Base-by-base conservation (phyloP, 495 filamentous ascomycete species). In the Penicillium goetzii region DNA sequence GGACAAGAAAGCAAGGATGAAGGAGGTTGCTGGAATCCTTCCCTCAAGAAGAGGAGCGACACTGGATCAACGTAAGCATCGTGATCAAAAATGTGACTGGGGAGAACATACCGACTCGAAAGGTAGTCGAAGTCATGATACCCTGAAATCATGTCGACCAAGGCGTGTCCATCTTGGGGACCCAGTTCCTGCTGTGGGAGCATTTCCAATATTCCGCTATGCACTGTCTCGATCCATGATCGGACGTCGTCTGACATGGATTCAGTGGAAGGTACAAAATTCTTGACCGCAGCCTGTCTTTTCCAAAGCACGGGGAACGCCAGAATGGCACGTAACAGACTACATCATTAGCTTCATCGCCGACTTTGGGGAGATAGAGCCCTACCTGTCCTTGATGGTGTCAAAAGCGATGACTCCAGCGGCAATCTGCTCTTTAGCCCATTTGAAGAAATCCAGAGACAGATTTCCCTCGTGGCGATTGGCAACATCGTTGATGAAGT, bases 381-480 rank as follows among this genome's bases (percentile, higher is more conserved):
- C 47, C 14, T 51, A 51, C 47, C 14, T 30, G 10, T 51, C 26
- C 23, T 51, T 51, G 9, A 30, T 15, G 15, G 4, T 4, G 7
- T 26, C 15, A n/a, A 51, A 26, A 51, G 3, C 9, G 23, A 12
- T 28, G 0, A 15, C 23, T 7, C 23, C 47, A 12, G 21, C 23
- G 15, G 10, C 47, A 30, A 51, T 4, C 14, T 51, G 21, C 23
- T 25, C 26, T 30, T 14, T 19, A 30, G 47, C 23, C 23, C 47
- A 51, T 15, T 5, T 51, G 10, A 51, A 51, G 47, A 51, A 51
- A 12, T 28, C 23, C 6, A 51, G 47, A 51, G 47, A 51, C 26
- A 51, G 12, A n/a, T 51, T 51, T 12, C 47, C 47, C 7, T 25
- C 26, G 15, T 51, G 47, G 21, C 15, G 47, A 28, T 51, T 11